Percentiles rank a stretch among this genome's conserved stretches.
These are phyloP conservation scores for Cornus kousa DNA, from an alignment of 148 eudicot genomes.

Conservation along the genomic window DNA sequence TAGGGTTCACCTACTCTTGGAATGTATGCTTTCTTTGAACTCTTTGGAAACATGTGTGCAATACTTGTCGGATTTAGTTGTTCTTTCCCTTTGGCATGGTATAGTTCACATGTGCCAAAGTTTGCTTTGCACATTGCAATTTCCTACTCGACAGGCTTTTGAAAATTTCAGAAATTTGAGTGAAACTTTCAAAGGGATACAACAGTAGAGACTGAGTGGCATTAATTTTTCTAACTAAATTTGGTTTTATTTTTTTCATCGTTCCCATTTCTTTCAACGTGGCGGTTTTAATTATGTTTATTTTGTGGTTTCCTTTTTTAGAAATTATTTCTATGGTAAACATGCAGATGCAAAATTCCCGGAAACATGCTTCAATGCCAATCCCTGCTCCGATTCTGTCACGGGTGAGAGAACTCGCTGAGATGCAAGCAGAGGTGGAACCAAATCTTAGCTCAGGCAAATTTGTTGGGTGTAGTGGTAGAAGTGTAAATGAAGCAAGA, in stretches of 20 bases:
- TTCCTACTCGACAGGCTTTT: not conserved
- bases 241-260: not conserved
- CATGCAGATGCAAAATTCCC: constrained; percentile 40
- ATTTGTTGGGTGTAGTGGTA: constrained; percentile 28
- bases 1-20: not conserved
- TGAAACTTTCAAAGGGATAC: not conserved
- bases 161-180: not conserved
- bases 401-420: constrained; percentile 90
- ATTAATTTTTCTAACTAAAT: not conserved
- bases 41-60: not conserved
- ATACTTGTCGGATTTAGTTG: not conserved
- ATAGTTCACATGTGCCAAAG: not conserved
- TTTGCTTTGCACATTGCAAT: not conserved
- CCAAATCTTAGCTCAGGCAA: constrained; percentile 40
- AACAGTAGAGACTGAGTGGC: not conserved
- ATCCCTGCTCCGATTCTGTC: constrained; percentile 71
- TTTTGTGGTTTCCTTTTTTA: not conserved
- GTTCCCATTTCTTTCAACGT: too few species aligned
- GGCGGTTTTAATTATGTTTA: not conserved
- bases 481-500: constrained; percentile 48
- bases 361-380: constrained; percentile 60
- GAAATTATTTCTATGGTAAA: constrained; percentile 1
- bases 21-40: not conserved
- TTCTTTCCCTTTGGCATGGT: not conserved
- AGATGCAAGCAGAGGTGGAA: constrained; percentile 63